Evolutionary conservation across 768 basidiomycete species (phyloP), one percentile per base, ranked within the genome.

Genomic region (Obba rivulosa): DNA sequence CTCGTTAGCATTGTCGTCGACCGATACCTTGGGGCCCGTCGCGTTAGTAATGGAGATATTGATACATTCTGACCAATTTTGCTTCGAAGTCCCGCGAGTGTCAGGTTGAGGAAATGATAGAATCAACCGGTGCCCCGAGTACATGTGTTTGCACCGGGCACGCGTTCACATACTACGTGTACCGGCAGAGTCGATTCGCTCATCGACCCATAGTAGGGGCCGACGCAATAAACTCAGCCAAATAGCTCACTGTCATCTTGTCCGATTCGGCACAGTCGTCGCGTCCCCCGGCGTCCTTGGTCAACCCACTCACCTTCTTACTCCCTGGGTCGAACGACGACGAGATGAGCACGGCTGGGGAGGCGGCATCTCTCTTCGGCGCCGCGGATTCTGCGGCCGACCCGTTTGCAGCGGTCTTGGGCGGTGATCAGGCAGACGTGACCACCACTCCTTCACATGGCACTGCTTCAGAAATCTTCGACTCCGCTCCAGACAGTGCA

Each of bases 301-400:
- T 24, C 22, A 8, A 10, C 20, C 20, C 23, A 18, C 25, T 4
- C 18, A 14, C 45, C 9, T 38, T 24, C 10, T 25, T n/a, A 21
- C 31, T 20, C 31, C 22, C 11, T 35, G 36, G 34, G 11, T 24
- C n/a, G 34, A 38, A 24, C 16, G 22, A 24, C 18, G 24, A 16
- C 20, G 22, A 21, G 59, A 85, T 85, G 83, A 77, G 71, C 63
- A 71, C 74, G 8, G 79, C 84, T 48, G 86, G 88, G 71, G 81
- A 85, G 56, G 89, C 89, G 31, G 84, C 87, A 44, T 82, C 85
- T 49, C 83, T 92, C 40, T 92, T 92, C 72, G 85, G 81, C 52
- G 67, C 77, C 45, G 78, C 78, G 25, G 84, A 87, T 60, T 60
- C 78, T 17, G 50, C 66, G 28, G 69, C 66, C 9, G 73, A 70